Conservation (phyloP, 192 early-diverging fungal species). For the Mortierella claussenii region DNA sequence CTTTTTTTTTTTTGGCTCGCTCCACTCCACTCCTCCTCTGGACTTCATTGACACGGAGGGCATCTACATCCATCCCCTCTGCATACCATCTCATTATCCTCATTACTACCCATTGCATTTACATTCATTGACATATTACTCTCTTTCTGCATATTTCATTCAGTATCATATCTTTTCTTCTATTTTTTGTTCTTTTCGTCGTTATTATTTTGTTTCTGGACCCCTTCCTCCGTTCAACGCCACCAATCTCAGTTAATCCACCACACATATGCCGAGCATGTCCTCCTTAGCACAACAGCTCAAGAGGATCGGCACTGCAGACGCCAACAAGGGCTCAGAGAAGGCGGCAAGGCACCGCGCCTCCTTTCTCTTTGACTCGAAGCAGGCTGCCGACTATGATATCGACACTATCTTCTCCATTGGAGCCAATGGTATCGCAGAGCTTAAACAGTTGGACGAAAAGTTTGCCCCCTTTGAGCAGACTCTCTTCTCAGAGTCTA, state of each 20-base stretch:
- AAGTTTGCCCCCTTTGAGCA: slow-evolving; percentile 73
- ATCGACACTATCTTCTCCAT: slow-evolving; percentile 87
- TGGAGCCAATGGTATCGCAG: slow-evolving; percentile 80
- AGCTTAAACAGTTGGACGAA: slow-evolving; percentile 73
- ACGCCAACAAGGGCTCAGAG: slow-evolving; percentile 66
- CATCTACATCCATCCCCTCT: background rate
- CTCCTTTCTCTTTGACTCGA: slow-evolving; percentile 84
- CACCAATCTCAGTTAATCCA: no score
- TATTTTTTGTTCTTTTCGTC: slow-evolving; percentile 2
- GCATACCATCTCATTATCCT: background rate
- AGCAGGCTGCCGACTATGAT: slow-evolving; percentile 90
- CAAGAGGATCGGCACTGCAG: slow-evolving; percentile 68
- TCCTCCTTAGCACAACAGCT: slow-evolving; percentile 75
- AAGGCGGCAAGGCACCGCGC: slow-evolving; percentile 67
- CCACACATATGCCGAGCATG: slow-evolving; percentile 50
- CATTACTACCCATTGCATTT: slow-evolving; percentile 4
- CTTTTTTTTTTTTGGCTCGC: background rate
- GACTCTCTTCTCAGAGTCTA: slow-evolving; percentile 83
- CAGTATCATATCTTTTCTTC: background rate
- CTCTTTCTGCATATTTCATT: background rate
- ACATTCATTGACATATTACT: background rate
- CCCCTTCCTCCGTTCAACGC: background rate
- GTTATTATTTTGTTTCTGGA: slow-evolving; percentile 2
- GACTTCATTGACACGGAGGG: background rate
- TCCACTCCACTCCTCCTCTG: slow-evolving; percentile 2